Evolutionary conservation across 306 rosid genomes (phyloP).

Genomic region (Vigna trinervia): DNA sequence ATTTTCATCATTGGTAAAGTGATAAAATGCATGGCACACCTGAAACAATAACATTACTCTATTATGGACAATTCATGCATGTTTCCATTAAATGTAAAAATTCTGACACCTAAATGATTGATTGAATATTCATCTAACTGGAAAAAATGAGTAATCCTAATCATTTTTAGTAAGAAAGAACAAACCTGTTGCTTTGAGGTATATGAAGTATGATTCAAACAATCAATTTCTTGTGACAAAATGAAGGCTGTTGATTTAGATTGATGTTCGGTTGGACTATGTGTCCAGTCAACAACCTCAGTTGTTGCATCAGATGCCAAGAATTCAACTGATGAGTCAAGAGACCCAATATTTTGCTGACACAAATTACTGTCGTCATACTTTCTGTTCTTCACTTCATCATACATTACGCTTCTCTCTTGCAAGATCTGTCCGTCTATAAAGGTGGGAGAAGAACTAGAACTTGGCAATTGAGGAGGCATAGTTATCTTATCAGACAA

Average conservation of each 20-base stretch:
- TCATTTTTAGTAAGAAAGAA: conserved; percentile 12
- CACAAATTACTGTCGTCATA: conserved; percentile 30
- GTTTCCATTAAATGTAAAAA: background rate
- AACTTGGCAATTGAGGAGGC: conserved; percentile 32
- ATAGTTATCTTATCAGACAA: conserved; percentile 33
- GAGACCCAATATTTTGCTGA: conserved; percentile 13
- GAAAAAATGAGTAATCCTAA: conserved; percentile 1
- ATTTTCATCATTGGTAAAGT: background rate
- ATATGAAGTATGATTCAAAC: conserved; percentile 42
- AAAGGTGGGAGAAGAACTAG: conserved; percentile 28
- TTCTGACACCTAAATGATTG: background rate
- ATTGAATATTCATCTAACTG: background rate
- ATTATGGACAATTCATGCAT: background rate
- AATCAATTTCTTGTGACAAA: conserved; percentile 39
- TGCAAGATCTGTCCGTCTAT: conserved; percentile 34
- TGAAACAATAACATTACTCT: background rate
- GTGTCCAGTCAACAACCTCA: conserved; percentile 24
- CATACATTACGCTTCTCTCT: conserved; percentile 41
- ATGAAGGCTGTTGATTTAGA: conserved; percentile 42
- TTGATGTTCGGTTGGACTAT: conserved; percentile 38
- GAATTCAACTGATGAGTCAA: conserved; percentile 39
- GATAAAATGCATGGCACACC: conserved; percentile 1
- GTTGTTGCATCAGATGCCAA: conserved; percentile 38
- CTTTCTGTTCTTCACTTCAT: conserved; percentile 39
- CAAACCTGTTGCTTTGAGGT: conserved; percentile 67